Evolutionary conservation across 2,329 filamentous ascomycete genomes (phyloP).

Genomic region (Penicillium glabrum): DNA sequence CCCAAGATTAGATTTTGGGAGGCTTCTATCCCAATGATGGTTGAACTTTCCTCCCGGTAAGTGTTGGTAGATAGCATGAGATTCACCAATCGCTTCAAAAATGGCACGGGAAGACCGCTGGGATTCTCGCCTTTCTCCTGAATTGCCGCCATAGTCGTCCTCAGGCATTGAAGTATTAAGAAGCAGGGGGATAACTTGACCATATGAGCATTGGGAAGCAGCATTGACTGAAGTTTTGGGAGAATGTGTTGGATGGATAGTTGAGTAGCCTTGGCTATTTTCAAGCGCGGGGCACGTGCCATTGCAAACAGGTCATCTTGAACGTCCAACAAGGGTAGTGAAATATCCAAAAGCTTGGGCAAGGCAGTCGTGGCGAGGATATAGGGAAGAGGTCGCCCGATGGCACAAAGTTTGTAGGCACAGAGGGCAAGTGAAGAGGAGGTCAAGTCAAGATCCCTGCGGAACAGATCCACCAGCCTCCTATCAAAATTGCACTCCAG

Average conservation of each 20-base stretch:
- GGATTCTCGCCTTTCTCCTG: constrained; percentile 32
- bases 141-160: constrained; percentile 30
- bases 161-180: constrained; percentile 36
- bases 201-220: constrained; percentile 22
- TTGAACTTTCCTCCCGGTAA: neutral
- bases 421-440: constrained; percentile 32
- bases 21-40: constrained; percentile 7
- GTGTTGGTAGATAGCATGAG: constrained; percentile 24
- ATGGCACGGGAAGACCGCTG: constrained; percentile 23
- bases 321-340: constrained; percentile 25
- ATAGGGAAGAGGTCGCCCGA: constrained; percentile 28
- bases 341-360: constrained; percentile 31
- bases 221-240: constrained; percentile 22
- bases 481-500: constrained; percentile 71
- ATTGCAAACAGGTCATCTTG: constrained; percentile 30
- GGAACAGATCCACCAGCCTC: constrained; percentile 64
- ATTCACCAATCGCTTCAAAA: constrained; percentile 31
- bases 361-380: constrained; percentile 30
- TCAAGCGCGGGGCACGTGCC: constrained; percentile 18
- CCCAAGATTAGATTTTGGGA: constrained; percentile 27
- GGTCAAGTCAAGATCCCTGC: constrained; percentile 56
- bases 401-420: constrained; percentile 32
- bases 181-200: constrained; percentile 31
- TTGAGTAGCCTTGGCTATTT: constrained; percentile 33
- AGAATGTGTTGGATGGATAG: constrained; percentile 28